Evolutionary conservation across 106 monocot species (phyloP).

Genomic region (Vanilla planifolia): DNA sequence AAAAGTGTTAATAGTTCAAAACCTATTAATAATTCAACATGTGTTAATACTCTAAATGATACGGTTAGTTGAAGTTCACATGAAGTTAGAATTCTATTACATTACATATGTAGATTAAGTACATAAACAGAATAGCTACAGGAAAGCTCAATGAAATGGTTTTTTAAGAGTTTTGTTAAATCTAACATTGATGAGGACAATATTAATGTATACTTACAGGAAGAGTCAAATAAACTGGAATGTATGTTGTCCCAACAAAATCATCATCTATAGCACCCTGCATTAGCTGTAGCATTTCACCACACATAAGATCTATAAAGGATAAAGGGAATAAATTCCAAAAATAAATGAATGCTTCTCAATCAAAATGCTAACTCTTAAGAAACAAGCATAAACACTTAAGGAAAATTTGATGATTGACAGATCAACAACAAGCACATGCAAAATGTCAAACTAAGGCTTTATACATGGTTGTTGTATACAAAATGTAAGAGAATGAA

Average conservation of each 20-base stretch:
- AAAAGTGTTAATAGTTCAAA: too few species aligned
- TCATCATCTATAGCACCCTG: slow-evolving; percentile 34
- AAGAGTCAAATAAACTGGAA: slow-evolving; percentile 71
- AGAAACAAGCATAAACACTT: neutral
- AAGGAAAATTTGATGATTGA: neutral
- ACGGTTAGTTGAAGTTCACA: too few species aligned
- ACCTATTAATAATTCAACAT: too few species aligned
- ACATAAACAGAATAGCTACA: too few species aligned
- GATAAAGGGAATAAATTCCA: too few species aligned
- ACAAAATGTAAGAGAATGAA: neutral
- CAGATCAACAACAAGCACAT: too few species aligned
- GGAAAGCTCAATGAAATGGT: too few species aligned
- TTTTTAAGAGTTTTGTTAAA: too few species aligned
- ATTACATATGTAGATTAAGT: too few species aligned
- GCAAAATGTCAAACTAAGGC: neutral
- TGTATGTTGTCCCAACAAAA: slow-evolving; percentile 61
- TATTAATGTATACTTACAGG: slow-evolving; percentile 49
- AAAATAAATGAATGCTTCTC: neutral
- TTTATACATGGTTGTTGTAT: neutral
- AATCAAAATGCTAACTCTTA: neutral
- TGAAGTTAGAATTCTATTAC: too few species aligned
- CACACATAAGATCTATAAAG: neutral
- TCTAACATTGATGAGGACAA: too few species aligned
- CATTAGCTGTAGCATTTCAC: slow-evolving; percentile 48
- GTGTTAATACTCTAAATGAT: too few species aligned